These are phyloP conservation scores for Eragrostis tef DNA, from an alignment of 202 grass and related monocot species.

Conservation along the genomic window DNA sequence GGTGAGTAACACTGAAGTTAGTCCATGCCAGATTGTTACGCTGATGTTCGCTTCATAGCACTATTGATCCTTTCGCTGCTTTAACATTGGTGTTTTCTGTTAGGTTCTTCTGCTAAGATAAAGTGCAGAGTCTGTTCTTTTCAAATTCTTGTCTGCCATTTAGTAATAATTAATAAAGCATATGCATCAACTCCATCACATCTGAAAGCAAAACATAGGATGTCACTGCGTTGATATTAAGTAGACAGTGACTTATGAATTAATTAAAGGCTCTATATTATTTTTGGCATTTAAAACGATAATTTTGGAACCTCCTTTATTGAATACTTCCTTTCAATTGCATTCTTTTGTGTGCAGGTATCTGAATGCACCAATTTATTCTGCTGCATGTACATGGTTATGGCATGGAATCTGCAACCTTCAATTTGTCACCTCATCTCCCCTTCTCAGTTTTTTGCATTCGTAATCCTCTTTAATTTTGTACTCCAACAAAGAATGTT, in stretches of 20 bases:
- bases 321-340: neutral
- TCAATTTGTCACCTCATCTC: slow-evolving; percentile 17
- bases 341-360: slow-evolving; percentile 1
- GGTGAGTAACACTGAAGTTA: slow-evolving; percentile 44
- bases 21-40: slow-evolving; percentile 30
- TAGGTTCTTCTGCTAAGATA: slow-evolving; percentile 34
- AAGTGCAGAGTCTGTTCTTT: slow-evolving; percentile 42
- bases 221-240: slow-evolving; percentile 11
- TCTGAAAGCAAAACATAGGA: slow-evolving; percentile 35
- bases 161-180: slow-evolving; percentile 32
- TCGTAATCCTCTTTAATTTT: slow-evolving; percentile 3
- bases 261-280: neutral
- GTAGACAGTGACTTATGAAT: slow-evolving; percentile 17
- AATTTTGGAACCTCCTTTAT: neutral
- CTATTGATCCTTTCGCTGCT: slow-evolving; percentile 27
- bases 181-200: slow-evolving; percentile 38
- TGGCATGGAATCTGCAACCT: slow-evolving; percentile 19
- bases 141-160: slow-evolving; percentile 42
- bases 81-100: slow-evolving; percentile 6
- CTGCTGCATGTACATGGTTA: slow-evolving; percentile 16
- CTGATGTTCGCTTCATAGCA: slow-evolving; percentile 17
- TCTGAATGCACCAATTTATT: slow-evolving; percentile 13
- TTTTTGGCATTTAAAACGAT: slow-evolving; percentile 11
- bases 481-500: slow-evolving; percentile 11
- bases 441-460: slow-evolving; percentile 1